Conservation (phyloP, 2,329 filamentous ascomycete species). For the Cercospora sojina region DNA sequence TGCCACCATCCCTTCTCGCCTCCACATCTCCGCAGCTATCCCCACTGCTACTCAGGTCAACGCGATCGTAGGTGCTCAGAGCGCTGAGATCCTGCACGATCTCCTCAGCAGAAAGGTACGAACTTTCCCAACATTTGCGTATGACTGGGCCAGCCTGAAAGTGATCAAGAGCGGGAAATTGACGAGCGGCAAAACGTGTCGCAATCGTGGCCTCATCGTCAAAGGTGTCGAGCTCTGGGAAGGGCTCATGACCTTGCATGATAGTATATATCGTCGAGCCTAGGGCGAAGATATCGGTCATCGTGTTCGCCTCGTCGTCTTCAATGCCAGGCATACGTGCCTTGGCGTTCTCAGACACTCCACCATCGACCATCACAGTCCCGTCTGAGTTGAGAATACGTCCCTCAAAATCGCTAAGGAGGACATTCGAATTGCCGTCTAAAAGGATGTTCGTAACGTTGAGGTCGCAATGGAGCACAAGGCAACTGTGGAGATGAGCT, state of each 20-base stretch:
- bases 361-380: background rate
- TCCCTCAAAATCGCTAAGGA: conserved; percentile 5
- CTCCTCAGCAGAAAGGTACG: too few relatives aligned
- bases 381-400: background rate
- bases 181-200: background rate
- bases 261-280: conserved; percentile 3
- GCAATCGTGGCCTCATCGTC: background rate
- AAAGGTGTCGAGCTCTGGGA: conserved; percentile 1
- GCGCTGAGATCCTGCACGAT: too few relatives aligned
- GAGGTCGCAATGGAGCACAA: conserved; percentile 7
- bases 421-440: background rate
- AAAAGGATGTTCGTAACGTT: conserved; percentile 1
- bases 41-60: too few relatives aligned
- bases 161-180: background rate
- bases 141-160: too few relatives aligned
- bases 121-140: too few relatives aligned
- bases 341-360: background rate
- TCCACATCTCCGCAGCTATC: too few relatives aligned
- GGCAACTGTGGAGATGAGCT: background rate
- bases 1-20: too few relatives aligned
- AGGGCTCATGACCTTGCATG: conserved; percentile 5
- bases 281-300: conserved; percentile 1
- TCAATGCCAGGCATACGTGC: background rate
- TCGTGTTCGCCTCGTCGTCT: background rate
- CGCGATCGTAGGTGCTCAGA: too few relatives aligned